Evolutionary conservation across 306 rosid genomes (phyloP).

Genomic region (Biancaea sappan): DNA sequence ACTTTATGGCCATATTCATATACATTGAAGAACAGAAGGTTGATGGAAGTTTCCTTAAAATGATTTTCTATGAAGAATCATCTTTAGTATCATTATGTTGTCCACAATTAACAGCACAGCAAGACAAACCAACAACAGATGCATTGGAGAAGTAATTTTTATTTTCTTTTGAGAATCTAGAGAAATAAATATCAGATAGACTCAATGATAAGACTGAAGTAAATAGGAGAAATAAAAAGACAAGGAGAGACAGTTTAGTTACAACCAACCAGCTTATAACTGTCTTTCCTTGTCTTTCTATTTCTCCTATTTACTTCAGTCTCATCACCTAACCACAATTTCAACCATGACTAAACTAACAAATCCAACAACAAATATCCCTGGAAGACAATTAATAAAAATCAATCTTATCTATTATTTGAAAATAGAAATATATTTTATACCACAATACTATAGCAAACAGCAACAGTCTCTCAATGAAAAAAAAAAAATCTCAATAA

Average conservation of each 20-base stretch:
- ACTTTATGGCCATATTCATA: not conserved
- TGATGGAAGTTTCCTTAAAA: conserved; percentile 3
- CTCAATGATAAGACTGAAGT: no score
- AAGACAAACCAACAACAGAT: conserved; percentile 8
- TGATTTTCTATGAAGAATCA: conserved; percentile 21
- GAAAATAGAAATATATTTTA: not conserved
- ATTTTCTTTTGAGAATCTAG: not conserved
- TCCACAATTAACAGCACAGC: not conserved
- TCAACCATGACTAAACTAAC: not conserved
- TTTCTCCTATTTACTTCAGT: no score
- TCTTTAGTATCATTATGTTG: not conserved
- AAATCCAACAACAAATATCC: not conserved
- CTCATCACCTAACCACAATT: no score
- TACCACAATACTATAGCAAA: not conserved
- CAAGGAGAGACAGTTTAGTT: no score
- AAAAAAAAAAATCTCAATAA: not conserved
- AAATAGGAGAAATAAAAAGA: no score
- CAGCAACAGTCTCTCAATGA: not conserved
- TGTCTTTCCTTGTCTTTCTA: no score
- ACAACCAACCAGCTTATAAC: no score
- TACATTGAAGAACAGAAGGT: conserved; percentile 12
- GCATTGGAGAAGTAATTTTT: conserved; percentile 11
- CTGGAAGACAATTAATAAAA: not conserved
- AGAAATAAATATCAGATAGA: not conserved
- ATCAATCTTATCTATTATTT: not conserved